Evolutionary conservation across 768 basidiomycete species (phyloP), one percentile per base, ranked within the genome.

Genomic region (Tephrocybe sp.): DNA sequence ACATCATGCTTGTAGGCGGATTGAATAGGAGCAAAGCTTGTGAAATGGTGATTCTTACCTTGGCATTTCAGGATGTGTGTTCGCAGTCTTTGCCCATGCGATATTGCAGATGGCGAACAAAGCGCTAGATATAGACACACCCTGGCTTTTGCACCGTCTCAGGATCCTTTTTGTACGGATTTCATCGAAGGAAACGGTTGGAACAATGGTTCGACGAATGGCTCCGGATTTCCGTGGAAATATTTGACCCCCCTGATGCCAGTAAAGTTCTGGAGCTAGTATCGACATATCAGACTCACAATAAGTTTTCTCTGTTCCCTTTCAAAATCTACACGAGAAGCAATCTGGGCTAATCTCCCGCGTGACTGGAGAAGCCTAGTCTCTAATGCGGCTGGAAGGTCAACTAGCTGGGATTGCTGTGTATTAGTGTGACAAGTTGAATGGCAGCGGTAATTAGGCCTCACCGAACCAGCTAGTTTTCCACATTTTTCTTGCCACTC

Each of bases 31-130:
- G 19, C 19, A 43, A 18, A n/a, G 39, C n/a, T n/a, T n/a, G n/a
- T 22, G 18, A 22, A 36, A 31, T 25, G 0, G 30, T 30, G 16
- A 48, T 31, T 58, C 74, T 59, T 63, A 82, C 79, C 70, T 76
- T 4, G 83, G 84, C 40, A 80, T 64, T 48, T 81, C 75, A 56
- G 64, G 65, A 34, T 71, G 69, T 12, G 67, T 66, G 22, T 64
- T 60, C 19, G 67, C 69, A 27, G 76, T 76, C 56, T 77, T 72
- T 3, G 78, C 77, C 88, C 87, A 90, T 4, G 86, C 88, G 31
- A 88, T 62, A 59, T 86, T 88, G 62, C 83, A 84, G 10, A 90
- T 66, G 2, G 88, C 84, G 61, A 91, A 91, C 34, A 89, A 67
- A 19, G 83, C 84, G 51, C 80, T 81, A 0, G 87, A 84, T 54